Percentiles rank a stretch among this genome's conserved stretches.
phyloP scores from a whole-genome alignment of 257 asterid genomes.

The Nicotiana attenuata region DNA sequence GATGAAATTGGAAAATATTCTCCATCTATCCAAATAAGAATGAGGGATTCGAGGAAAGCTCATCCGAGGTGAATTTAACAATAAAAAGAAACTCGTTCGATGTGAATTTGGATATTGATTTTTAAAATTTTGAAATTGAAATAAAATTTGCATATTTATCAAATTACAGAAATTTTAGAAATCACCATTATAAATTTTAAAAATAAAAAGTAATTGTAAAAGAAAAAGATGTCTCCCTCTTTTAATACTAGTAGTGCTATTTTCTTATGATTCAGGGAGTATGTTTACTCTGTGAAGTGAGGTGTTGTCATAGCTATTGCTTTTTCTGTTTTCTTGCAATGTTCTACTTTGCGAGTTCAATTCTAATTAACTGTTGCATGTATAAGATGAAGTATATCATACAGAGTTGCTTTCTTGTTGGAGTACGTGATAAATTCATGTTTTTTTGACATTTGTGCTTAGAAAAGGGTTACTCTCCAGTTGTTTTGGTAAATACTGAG shows the following conservation, averaged over 20 bases:
- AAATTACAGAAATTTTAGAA: background rate
- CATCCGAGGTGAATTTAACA: background rate
- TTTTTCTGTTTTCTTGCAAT: conserved; percentile 6
- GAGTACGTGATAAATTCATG: background rate
- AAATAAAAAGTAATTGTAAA: background rate
- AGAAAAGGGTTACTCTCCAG: background rate
- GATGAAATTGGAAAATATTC: background rate
- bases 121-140: background rate
- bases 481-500: background rate
- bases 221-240: background rate
- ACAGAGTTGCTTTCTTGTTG: background rate
- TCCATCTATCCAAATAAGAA: background rate
- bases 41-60: background rate
- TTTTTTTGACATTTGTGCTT: background rate
- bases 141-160: background rate
- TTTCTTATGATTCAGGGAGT: background rate
- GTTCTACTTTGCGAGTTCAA: background rate
- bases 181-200: background rate
- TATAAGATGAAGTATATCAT: background rate
- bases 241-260: background rate
- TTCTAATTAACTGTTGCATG: background rate
- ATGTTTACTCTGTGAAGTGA: background rate
- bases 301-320: background rate
- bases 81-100: background rate
- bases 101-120: background rate